Evolutionary conservation across 345 rosid genomes (phyloP).

Genomic region (Turritis glabra): DNA sequence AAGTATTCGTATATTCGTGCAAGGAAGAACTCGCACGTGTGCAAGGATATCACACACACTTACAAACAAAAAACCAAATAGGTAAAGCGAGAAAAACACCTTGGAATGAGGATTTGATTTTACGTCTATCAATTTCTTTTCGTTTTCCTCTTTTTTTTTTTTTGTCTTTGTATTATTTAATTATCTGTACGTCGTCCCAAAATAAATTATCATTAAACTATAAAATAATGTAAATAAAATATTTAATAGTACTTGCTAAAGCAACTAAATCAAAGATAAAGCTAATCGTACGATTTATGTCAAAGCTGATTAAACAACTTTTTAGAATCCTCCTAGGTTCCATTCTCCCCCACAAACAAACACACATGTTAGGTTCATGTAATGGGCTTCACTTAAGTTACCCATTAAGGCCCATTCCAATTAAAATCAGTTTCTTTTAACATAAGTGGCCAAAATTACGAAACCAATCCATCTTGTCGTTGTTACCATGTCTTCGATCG

Average conservation of each 20-base stretch:
- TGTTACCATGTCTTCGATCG: slow-evolving; percentile 30
- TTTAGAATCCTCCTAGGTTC: slow-evolving; percentile 24
- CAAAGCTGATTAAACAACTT: slow-evolving; percentile 2
- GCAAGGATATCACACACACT: slow-evolving; percentile 18
- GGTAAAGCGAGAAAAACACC: slow-evolving; percentile 15
- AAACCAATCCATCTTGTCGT: background rate
- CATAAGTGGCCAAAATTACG: background rate
- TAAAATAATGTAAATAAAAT: background rate
- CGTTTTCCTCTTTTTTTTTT: background rate
- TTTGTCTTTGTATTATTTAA: slow-evolving; percentile 11
- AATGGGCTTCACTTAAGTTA: background rate
- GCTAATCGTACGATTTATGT: slow-evolving; percentile 17
- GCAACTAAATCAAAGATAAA: too few species aligned
- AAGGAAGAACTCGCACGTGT: slow-evolving; percentile 19
- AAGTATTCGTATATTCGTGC: slow-evolving; percentile 4
- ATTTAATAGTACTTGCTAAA: background rate
- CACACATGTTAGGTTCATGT: too few species aligned
- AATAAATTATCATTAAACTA: background rate
- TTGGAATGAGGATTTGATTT: slow-evolving; percentile 40
- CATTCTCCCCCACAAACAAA: background rate
- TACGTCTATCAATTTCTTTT: slow-evolving; percentile 33
- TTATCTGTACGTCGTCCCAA: slow-evolving; percentile 16
- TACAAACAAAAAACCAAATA: slow-evolving; percentile 29
- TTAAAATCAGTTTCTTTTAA: background rate
- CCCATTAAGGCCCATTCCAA: background rate